Conservation (phyloP, 208 protist genomes). For the Crithidia thermophila region DNA sequence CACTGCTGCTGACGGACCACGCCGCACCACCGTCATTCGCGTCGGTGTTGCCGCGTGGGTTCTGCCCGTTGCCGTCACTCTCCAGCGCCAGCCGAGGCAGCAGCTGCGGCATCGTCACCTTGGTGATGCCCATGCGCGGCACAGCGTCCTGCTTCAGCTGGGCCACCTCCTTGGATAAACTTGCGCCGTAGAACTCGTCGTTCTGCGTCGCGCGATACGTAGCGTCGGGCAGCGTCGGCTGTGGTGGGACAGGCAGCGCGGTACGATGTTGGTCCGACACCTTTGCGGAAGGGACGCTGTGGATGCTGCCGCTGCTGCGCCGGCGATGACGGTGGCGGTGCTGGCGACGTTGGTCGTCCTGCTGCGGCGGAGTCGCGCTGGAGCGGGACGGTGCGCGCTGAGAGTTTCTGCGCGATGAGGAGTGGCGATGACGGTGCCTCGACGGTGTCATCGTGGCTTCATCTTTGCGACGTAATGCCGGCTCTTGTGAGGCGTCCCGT, state of each 20-base stretch:
- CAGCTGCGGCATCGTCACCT: constrained; percentile 11
- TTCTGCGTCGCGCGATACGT: constrained; percentile 21
- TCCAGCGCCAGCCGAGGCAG: constrained; percentile 22
- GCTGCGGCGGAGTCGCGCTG: background rate
- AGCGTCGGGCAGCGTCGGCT: constrained; percentile 4
- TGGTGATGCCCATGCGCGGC: constrained; percentile 27
- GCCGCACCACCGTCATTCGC: background rate
- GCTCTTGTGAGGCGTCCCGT: background rate
- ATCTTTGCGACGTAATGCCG: background rate
- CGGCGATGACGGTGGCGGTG: background rate
- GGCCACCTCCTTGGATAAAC: constrained; percentile 14
- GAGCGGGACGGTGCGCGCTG: background rate
- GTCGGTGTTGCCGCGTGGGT: constrained; percentile 1
- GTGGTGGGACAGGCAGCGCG: background rate
- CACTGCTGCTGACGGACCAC: constrained; percentile 11
- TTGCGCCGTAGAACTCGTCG: constrained; percentile 25
- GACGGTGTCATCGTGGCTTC: constrained; percentile 11
- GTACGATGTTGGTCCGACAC: too few relatives aligned
- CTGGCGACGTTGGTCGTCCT: background rate
- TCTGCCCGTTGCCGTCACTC: background rate
- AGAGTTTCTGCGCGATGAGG: background rate
- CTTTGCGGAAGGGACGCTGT: too few relatives aligned
- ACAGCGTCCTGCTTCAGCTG: background rate
- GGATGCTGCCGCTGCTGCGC: background rate
- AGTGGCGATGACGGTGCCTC: background rate